These are phyloP conservation scores for Calonectria pseudoturangicola DNA, from an alignment of 2,329 filamentous ascomycete genomes.

Conservation along the genomic window DNA sequence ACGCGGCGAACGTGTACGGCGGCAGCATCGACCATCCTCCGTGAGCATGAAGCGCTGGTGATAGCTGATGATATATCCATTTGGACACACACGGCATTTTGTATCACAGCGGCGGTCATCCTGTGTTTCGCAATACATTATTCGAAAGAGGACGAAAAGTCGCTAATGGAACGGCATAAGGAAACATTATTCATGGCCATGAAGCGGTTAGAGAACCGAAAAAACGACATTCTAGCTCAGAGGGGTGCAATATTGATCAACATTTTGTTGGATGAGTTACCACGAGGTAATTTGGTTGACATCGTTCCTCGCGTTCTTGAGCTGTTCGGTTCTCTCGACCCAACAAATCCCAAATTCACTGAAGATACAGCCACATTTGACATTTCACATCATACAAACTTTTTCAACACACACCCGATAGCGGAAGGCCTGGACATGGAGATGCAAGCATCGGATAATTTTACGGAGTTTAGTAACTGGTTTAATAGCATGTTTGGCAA, in stretches of 20 bases:
- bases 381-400: not conserved
- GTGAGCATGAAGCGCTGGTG: constrained; percentile 10
- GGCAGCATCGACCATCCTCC: constrained; percentile 25
- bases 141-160: not conserved
- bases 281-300: not conserved
- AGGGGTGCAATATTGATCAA: constrained; percentile 16
- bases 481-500: constrained; percentile 16
- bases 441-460: not conserved
- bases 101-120: constrained; percentile 23
- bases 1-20: constrained; percentile 24
- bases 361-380: not conserved
- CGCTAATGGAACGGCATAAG: not conserved
- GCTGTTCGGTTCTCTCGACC: not conserved
- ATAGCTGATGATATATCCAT: not conserved
- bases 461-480: constrained; percentile 19
- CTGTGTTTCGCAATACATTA: constrained; percentile 19
- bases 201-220: not conserved
- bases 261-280: constrained; percentile 15
- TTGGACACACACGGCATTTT: constrained; percentile 27
- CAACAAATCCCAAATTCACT: not conserved
- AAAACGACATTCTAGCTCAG: constrained; percentile 2
- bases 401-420: not conserved
- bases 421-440: not conserved
- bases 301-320: not conserved
- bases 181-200: not conserved